A percentile compares a stretch with the other conserved stretches of the same genome.
Evolutionary conservation across 2,329 filamentous ascomycete genomes (phyloP).

Genomic region (Magnaporthiopsis incrustans): DNA sequence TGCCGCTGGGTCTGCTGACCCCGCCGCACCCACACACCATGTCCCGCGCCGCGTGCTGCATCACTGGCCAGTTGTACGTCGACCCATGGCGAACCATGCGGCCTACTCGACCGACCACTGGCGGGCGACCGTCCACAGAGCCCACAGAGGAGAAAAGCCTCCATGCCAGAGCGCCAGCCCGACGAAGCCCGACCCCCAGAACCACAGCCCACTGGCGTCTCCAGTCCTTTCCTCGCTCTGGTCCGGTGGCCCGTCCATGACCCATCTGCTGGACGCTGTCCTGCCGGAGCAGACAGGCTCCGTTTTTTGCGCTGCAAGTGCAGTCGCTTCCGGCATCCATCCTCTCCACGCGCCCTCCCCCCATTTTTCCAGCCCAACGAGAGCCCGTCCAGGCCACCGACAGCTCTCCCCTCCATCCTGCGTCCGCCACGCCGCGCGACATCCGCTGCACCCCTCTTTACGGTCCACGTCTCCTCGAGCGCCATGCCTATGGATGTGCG

Average conservation of each 20-base stretch:
- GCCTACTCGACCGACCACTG: not conserved
- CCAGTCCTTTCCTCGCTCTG: not conserved
- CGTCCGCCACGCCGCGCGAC: not conserved
- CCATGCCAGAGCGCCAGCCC: not conserved
- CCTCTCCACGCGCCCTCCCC: not conserved
- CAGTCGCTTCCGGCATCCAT: not conserved
- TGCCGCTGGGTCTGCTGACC: not conserved
- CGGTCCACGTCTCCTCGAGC: not conserved
- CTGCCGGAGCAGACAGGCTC: not conserved
- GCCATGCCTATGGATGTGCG: not conserved
- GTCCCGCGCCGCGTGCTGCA: not conserved
- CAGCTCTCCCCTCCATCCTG: not conserved
- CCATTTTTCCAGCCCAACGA: not conserved
- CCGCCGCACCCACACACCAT: not conserved
- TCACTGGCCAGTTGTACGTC: not conserved
- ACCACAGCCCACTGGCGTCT: not conserved
- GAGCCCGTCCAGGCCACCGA: not conserved
- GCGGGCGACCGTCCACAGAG: not conserved
- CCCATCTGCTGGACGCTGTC: not conserved
- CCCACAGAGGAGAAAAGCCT: not conserved
- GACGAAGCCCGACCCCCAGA: not conserved
- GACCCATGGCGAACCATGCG: not conserved
- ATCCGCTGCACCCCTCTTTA: not conserved
- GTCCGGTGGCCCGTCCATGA: not conserved
- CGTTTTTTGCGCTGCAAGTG: not conserved